Base-by-base conservation (phyloP, 108 stramenopile genomes). In the Epithemia pelagica region DNA sequence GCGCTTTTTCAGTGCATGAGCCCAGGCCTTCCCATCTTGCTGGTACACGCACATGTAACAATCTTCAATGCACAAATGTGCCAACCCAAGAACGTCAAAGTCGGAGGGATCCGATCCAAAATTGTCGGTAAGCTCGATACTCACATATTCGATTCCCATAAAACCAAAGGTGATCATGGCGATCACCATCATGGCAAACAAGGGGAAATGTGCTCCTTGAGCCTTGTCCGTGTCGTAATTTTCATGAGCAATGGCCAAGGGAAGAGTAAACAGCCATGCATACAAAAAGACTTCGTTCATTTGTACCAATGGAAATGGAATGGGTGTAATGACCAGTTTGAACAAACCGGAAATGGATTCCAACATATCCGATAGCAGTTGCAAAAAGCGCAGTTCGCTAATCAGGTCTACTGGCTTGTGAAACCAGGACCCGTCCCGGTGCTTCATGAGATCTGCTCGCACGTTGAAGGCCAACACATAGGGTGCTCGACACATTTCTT, bases 41-140 rank as follows among this genome's bases (percentile, higher is more conserved):
- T 52, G 28, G 23, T 52, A 7, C 53, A 70, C 28, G 20, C 33
- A 21, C 28, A 70, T 20, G 29, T 70, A 70, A 27, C 15, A 30
- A 32, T 70, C 69, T 70, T 70, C 69, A 18, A 57, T 56, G n/a
- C 25, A 27, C 58, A 59, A 56, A 19, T 67, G 29, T 30, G 61
- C 32, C 24, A n/a, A 21, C 5, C 56, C 56, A 7, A 58, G 21
- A n/a, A 22, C 28, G 26, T 78, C 74, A 59, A 80, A 78, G 56
- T 80, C 77, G 32, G 66, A 74, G 20, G 30, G 65, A 62, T 75
- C 82, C 51, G 74, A 27, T 26, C 84, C 88, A 70, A 89, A 89
- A 25, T 80, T 82, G 82, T 89, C 77, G 31, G 80, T 78, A 53
- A 89, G 61, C 61, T 82, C 79, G 37, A 78, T 72, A 26, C 75